These are phyloP conservation scores for Bimuria novae-zelandiae DNA, from an alignment of 2,329 filamentous ascomycete species.

Conservation along the genomic window DNA sequence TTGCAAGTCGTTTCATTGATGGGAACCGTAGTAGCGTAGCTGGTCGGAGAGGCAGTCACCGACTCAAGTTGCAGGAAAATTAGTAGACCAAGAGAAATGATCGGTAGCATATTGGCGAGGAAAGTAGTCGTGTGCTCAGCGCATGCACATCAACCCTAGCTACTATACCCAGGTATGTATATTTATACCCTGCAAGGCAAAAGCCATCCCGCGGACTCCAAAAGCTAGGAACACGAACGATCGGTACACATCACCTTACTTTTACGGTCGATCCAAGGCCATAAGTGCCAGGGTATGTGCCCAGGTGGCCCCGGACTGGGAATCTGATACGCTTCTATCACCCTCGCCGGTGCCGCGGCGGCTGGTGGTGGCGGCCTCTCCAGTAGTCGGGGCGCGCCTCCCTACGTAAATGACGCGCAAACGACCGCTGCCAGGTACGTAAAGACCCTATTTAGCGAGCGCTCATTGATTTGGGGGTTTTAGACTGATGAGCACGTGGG, in stretches of 20 bases:
- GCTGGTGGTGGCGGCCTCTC: slow-evolving; percentile 2
- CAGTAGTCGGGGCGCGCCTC: neutral
- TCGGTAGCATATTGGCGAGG: slow-evolving; percentile 24
- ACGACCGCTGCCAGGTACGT: slow-evolving; percentile 5
- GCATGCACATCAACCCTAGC: neutral
- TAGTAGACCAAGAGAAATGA: slow-evolving; percentile 20
- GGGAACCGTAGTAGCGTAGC: slow-evolving; percentile 5
- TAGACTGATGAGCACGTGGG: slow-evolving; percentile 9
- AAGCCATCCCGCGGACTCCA: neutral
- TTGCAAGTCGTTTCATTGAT: slow-evolving; percentile 57
- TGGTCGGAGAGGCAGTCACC: slow-evolving; percentile 22
- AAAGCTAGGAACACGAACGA: neutral
- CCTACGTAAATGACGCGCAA: neutral
- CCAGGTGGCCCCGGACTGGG: slow-evolving; percentile 7
- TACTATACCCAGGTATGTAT: slow-evolving; percentile 4
- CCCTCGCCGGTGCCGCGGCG: neutral
- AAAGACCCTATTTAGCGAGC: neutral
- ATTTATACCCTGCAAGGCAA: slow-evolving; percentile 13
- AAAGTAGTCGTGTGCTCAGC: slow-evolving; percentile 22
- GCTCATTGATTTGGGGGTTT: neutral
- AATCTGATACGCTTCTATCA: slow-evolving; percentile 2
- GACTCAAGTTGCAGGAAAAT: slow-evolving; percentile 20
- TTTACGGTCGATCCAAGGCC: neutral
- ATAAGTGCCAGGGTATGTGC: slow-evolving; percentile 13
- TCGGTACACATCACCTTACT: slow-evolving; percentile 2